Evolutionary conservation across 2,329 filamentous ascomycete species (phyloP).

Genomic region (Clarireedia paspali): DNA sequence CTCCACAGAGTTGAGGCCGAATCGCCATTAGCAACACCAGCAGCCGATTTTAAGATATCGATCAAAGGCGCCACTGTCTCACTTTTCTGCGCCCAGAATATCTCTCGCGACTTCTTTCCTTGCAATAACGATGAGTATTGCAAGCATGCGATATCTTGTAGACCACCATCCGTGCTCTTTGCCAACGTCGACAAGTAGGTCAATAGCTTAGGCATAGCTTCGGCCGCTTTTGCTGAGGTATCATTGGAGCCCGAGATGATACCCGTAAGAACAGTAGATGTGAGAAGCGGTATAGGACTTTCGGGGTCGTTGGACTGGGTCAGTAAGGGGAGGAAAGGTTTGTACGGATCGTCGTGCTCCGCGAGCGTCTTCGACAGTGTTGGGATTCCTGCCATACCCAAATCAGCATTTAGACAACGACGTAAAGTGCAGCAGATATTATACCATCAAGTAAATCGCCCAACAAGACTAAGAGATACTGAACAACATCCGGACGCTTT

Average conservation of each 20-base stretch:
- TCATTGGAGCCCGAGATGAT: slow-evolving; percentile 61
- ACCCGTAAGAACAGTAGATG: slow-evolving; percentile 76
- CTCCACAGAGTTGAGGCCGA: slow-evolving; percentile 56
- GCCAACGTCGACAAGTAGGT: slow-evolving; percentile 78
- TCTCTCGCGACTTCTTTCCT: slow-evolving; percentile 61
- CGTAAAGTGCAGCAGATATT: slow-evolving; percentile 6
- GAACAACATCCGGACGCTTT: slow-evolving; percentile 82
- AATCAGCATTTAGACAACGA: slow-evolving; percentile 4
- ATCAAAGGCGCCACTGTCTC: slow-evolving; percentile 79
- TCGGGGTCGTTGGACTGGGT: slow-evolving; percentile 63
- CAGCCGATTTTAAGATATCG: slow-evolving; percentile 73
- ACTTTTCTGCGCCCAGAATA: slow-evolving; percentile 87
- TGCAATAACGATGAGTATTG: slow-evolving; percentile 81
- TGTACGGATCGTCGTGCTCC: slow-evolving; percentile 68
- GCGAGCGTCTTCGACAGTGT: slow-evolving; percentile 69
- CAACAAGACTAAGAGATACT: slow-evolving; percentile 87
- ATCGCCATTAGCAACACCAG: slow-evolving; percentile 61
- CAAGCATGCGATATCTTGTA: slow-evolving; percentile 93
- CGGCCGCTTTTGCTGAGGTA: slow-evolving; percentile 53
- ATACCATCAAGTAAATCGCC: slow-evolving; percentile 81
- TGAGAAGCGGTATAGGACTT: slow-evolving; percentile 81
- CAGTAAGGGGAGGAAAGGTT: slow-evolving; percentile 76
- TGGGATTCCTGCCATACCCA: slow-evolving; percentile 58
- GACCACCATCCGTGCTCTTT: slow-evolving; percentile 77
- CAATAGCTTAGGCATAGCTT: slow-evolving; percentile 71